Conservation (phyloP, 208 protist species). For the Porcisia hertigi region DNA sequence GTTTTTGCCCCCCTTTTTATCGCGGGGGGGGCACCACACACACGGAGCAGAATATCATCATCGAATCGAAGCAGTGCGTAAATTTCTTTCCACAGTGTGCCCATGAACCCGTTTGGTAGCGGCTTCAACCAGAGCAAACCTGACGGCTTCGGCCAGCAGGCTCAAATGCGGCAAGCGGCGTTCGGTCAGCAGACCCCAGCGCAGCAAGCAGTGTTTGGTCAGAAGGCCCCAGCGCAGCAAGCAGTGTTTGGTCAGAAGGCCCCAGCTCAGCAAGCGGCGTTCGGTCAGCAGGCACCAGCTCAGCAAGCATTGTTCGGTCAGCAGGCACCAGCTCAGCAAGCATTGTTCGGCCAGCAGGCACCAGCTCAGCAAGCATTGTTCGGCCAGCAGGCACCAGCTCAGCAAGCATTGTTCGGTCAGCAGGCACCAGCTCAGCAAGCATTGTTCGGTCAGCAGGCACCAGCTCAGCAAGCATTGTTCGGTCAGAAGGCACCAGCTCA, state of each 20-base stretch:
- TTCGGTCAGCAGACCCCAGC: slow-evolving; percentile 42
- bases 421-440: too few relatives aligned
- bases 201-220: slow-evolving; percentile 17
- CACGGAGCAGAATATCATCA: too few relatives aligned
- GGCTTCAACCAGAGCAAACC: slow-evolving; percentile 19
- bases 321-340: slow-evolving; percentile 4
- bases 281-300: slow-evolving; percentile 37
- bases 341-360: slow-evolving; percentile 42
- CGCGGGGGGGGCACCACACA: too few relatives aligned
- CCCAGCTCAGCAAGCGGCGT: slow-evolving; percentile 33
- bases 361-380: slow-evolving; percentile 15
- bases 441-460: too few relatives aligned
- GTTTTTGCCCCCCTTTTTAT: too few relatives aligned
- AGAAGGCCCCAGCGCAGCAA: slow-evolving; percentile 12
- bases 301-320: slow-evolving; percentile 23
- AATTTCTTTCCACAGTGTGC: too few relatives aligned
- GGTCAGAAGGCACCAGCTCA: too few relatives aligned
- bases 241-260: slow-evolving; percentile 46
- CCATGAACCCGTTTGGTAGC: slow-evolving; percentile 27
- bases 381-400: too few relatives aligned
- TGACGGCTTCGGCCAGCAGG: slow-evolving; percentile 40
- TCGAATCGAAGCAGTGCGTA: too few relatives aligned
- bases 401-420: too few relatives aligned
- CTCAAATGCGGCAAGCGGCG: slow-evolving; percentile 19
- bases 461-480: too few relatives aligned